Evolutionary conservation across 2,329 filamentous ascomycete species (phyloP).

Genomic region (Exophiala sideris): DNA sequence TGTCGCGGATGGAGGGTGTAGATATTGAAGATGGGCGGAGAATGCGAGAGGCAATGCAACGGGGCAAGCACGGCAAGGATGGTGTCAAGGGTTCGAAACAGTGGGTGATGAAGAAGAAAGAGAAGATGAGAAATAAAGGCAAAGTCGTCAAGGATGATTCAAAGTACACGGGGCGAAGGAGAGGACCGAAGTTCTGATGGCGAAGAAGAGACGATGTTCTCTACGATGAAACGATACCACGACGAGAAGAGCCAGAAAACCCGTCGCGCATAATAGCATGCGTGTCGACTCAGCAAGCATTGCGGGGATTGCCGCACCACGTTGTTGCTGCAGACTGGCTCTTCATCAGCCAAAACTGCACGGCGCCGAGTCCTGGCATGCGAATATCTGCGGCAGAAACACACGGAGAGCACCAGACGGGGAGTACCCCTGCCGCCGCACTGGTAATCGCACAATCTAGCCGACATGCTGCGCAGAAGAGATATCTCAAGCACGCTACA

Average conservation of each 20-base stretch:
- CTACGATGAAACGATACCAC: background rate
- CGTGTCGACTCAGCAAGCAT: too few relatives aligned
- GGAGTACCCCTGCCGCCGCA: too few relatives aligned
- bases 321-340: too few relatives aligned
- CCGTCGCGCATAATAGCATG: too few relatives aligned
- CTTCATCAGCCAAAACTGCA: too few relatives aligned
- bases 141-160: slow-evolving; percentile 89
- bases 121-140: slow-evolving; percentile 88
- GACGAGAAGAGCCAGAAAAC: background rate
- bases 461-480: too few relatives aligned
- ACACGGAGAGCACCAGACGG: too few relatives aligned
- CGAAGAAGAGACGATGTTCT: background rate
- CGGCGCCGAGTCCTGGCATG: too few relatives aligned
- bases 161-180: slow-evolving; percentile 90
- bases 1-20: slow-evolving; percentile 83
- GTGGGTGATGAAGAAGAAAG: slow-evolving; percentile 65
- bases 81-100: slow-evolving; percentile 51
- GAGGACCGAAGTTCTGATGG: slow-evolving; percentile 69
- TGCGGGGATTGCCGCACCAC: too few relatives aligned
- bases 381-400: too few relatives aligned
- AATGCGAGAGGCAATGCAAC: slow-evolving; percentile 40
- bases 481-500: too few relatives aligned
- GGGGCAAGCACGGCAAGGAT: slow-evolving; percentile 47
- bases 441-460: too few relatives aligned
- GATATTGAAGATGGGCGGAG: slow-evolving; percentile 71